Percentiles rank a stretch among this genome's conserved stretches.
These are phyloP conservation scores for Debaryomycetaceae sp. DNA, from an alignment of 1,139 yeast species.

Conservation along the genomic window DNA sequence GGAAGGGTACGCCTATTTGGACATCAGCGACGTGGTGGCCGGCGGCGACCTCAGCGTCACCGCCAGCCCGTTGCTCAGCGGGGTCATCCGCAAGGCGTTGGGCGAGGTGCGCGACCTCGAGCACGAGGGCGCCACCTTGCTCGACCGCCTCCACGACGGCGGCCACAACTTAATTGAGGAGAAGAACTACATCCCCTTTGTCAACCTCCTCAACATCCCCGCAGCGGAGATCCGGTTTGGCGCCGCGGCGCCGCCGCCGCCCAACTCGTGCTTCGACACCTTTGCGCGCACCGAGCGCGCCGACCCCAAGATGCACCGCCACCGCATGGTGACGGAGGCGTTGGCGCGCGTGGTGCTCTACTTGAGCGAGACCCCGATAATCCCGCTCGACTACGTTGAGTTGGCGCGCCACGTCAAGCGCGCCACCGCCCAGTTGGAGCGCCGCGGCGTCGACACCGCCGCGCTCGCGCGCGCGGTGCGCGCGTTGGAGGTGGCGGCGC, in stretches of 20 bases:
- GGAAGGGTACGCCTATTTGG: conserved; percentile 71
- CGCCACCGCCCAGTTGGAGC: no score
- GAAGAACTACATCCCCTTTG: conserved; percentile 70
- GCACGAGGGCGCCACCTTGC: conserved; percentile 24
- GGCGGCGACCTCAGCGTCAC: conserved; percentile 57
- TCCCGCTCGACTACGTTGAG: conserved; percentile 62
- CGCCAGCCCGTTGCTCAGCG: conserved; percentile 59
- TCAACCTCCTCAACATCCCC: conserved; percentile 64
- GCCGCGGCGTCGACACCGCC: no score
- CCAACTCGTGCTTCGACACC: conserved; percentile 62
- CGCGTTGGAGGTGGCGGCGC: conserved; percentile 19
- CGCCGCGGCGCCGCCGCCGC: conserved; percentile 37
- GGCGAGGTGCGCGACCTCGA: conserved; percentile 15
- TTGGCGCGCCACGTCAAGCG: conserved; percentile 45
- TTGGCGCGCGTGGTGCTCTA: conserved; percentile 51
- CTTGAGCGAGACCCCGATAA: conserved; percentile 66
- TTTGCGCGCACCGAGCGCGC: conserved; percentile 52
- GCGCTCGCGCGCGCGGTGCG: conserved; percentile 23
- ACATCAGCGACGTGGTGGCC: conserved; percentile 68
- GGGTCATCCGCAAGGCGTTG: conserved; percentile 37
- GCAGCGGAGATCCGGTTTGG: conserved; percentile 55
- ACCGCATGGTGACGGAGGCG: conserved; percentile 54
- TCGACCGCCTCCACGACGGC: conserved; percentile 19
- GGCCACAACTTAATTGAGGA: conserved; percentile 42
- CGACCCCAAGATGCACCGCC: conserved; percentile 57